Conservation (phyloP, 2,329 filamentous ascomycete genomes). For the Pseudogymnoascus sp. region DNA sequence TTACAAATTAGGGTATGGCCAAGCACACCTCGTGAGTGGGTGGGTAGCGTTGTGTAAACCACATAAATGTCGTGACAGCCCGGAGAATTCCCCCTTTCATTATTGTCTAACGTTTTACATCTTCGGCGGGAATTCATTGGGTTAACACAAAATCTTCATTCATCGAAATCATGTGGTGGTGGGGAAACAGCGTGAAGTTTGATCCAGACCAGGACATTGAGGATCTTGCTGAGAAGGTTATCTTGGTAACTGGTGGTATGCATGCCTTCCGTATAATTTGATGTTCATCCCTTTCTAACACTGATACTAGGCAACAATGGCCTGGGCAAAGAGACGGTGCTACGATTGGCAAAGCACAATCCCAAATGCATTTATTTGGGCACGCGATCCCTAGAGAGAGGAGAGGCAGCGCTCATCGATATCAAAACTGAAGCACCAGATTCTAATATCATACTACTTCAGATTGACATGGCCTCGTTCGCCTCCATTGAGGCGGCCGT, state of each 20-base stretch:
- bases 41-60: neutral
- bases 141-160: neutral
- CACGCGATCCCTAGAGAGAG: slow-evolving; percentile 34
- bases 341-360: neutral
- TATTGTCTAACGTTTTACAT: neutral
- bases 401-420: slow-evolving; percentile 31
- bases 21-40: neutral
- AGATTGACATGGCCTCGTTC: neutral
- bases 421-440: slow-evolving; percentile 27
- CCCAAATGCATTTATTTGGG: slow-evolving; percentile 31
- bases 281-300: neutral
- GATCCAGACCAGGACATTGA: slow-evolving; percentile 33
- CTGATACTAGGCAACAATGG: neutral
- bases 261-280: slow-evolving; percentile 18
- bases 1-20: neutral
- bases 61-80: neutral
- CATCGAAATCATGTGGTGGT: neutral
- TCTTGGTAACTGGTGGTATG: slow-evolving; percentile 41
- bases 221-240: slow-evolving; percentile 34
- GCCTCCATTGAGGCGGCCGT: slow-evolving; percentile 4
- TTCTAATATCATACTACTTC: slow-evolving; percentile 9
- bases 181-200: slow-evolving; percentile 21
- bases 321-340: slow-evolving; percentile 3
- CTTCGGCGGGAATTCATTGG: neutral
- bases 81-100: neutral